Evolutionary conservation across 208 protist genomes (phyloP), one percentile per base, ranked within the genome.

Genomic region (Wallacemonas rigidus): DNA sequence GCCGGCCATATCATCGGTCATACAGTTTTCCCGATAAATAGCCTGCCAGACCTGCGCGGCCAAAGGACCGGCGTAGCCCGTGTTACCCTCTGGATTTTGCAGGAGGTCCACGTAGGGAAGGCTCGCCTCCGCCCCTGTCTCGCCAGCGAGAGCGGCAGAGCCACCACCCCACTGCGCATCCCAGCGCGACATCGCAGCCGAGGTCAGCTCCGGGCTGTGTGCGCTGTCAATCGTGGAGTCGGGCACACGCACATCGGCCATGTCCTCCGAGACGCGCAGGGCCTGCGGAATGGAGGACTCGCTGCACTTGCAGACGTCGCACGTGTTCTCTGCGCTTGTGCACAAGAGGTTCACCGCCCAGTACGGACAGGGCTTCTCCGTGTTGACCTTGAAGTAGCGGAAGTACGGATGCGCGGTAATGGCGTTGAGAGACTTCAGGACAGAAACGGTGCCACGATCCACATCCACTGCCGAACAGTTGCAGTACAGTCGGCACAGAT

Each of bases 351-450:
- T 81, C 8, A 94, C 91, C 6, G 83, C 93, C 93, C 93, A 97
- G 62, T 91, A 97, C 11, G 89, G 91, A 70, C 93, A 97, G 2
- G 64, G 68, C 57, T 89, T 92, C 35, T 94, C 87, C 15, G 79
- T 85, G 76, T 93, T 94, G 3, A 94, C 85, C 70, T 95, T 96
- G 79, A 89, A 97, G 72, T 92, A 97, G 51, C 91, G 89, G 77
- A 96, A 97, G 83, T 88, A 97, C 1, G 88, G 79, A 9, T 82
- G 74, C 3, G 58, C 74, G 1, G 89, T 93, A 50, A 97, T 89
- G 15, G 72, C 71, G 77, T 97, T 95, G 9, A 97, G 74, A 2
- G 92, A 51, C 3, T 71, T 41, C 0, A 92, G 73, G 54, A 94
- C 60, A 14, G 47, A 70, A 11, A 69, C 71, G 11, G 87, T 88